Conservation (phyloP, 495 filamentous ascomycete species). For the Penicillium mononematosum region DNA sequence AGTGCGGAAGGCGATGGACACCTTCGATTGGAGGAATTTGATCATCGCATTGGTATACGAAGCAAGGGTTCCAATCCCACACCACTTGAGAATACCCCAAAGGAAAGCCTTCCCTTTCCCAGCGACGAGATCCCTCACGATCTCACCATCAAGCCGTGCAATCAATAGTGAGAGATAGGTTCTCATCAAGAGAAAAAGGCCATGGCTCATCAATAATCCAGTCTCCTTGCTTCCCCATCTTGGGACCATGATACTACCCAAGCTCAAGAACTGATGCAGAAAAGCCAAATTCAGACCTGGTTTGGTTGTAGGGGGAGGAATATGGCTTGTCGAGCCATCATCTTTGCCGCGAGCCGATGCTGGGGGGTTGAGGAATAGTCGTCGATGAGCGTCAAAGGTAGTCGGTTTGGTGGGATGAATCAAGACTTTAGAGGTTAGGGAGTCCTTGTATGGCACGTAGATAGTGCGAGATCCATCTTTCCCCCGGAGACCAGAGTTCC, state of each 20-base stretch:
- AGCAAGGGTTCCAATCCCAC: conserved; percentile 68
- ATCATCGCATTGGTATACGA: conserved; percentile 97
- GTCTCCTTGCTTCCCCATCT: conserved; percentile 94
- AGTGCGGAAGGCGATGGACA: conserved; percentile 97
- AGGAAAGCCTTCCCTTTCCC: conserved; percentile 87
- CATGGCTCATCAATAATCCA: conserved; percentile 79
- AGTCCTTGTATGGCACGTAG: conserved; percentile 86
- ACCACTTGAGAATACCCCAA: conserved; percentile 86
- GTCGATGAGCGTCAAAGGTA: conserved; percentile 93
- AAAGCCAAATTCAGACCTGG: conserved; percentile 96
- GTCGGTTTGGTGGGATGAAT: conserved; percentile 90
- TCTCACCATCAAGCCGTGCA: conserved; percentile 90
- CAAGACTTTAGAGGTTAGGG: conserved; percentile 79
- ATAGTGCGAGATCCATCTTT: conserved; percentile 94
- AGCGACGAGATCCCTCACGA: conserved; percentile 91
- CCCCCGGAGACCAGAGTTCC: conserved; percentile 87
- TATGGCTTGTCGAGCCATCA: conserved; percentile 57
- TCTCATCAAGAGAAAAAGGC: conserved; percentile 65
- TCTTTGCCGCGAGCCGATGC: conserved; percentile 72
- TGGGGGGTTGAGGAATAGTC: conserved; percentile 90
- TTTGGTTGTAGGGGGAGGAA: conserved; percentile 85
- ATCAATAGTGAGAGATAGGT: conserved; percentile 95
- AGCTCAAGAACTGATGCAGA: conserved; percentile 90
- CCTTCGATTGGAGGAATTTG: conserved; percentile 96
- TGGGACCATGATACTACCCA: conserved; percentile 97